A percentile compares a stretch with the other conserved stretches of the same genome.
Conservation (phyloP, 1,139 yeast genomes). For the Maudiozyma humilis region DNA sequence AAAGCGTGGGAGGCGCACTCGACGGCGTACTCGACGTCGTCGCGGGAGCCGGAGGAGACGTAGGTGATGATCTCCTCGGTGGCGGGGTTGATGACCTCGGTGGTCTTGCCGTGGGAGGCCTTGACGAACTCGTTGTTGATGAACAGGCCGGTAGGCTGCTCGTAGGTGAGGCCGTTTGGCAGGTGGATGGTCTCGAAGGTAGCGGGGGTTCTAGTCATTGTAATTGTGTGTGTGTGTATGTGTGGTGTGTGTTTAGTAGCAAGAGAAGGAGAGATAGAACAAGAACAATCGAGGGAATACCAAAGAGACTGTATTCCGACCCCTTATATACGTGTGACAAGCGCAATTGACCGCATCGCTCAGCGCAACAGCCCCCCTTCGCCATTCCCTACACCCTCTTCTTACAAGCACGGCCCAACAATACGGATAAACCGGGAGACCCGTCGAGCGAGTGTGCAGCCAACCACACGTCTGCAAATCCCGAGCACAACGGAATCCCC, state of each 20-base stretch:
- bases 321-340: not conserved
- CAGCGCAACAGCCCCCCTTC: no score
- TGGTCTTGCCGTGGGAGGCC: conserved; percentile 35
- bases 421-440: not conserved
- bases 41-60: conserved; percentile 39
- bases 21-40: conserved; percentile 44
- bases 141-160: conserved; percentile 47
- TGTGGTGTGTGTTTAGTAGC: conserved; percentile 4
- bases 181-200: conserved; percentile 37
- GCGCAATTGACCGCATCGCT: no score
- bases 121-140: conserved; percentile 41
- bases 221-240: conserved; percentile 4
- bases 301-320: not conserved
- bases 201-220: conserved; percentile 9
- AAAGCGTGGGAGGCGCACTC: conserved; percentile 41
- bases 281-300: not conserved
- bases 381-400: no score
- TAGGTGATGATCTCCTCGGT: conserved; percentile 40
- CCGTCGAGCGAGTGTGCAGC: no score
- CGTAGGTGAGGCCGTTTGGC: conserved; percentile 45
- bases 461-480: not conserved
- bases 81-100: conserved; percentile 40
- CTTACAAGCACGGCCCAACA: not conserved
- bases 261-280: not conserved
- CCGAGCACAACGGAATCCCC: no score